phyloP scores from a whole-genome alignment of 257 asterid genomes.

The Scutellaria barbata region DNA sequence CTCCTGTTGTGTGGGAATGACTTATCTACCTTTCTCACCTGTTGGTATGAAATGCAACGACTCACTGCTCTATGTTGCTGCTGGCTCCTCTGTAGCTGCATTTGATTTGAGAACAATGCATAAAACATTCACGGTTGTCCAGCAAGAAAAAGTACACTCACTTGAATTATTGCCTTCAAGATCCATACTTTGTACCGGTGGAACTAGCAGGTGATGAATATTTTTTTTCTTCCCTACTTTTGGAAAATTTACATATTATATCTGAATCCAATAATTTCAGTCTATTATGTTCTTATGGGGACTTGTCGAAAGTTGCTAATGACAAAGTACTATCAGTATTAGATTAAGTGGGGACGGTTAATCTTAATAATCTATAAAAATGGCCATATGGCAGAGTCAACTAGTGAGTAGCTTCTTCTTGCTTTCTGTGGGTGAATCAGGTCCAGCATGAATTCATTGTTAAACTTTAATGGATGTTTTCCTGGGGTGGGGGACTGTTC shows the following conservation, averaged over 20 bases:
- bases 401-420: neutral
- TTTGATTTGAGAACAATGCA: constrained; percentile 79
- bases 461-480: too few species aligned
- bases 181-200: constrained; percentile 69
- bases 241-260: neutral
- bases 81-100: constrained; percentile 64
- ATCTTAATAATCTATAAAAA: neutral
- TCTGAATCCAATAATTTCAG: neutral
- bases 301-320: neutral
- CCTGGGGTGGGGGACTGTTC: too few species aligned
- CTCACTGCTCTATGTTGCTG: constrained; percentile 68
- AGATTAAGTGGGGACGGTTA: neutral
- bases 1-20: constrained; percentile 78
- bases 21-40: constrained; percentile 54
- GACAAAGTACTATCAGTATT: neutral
- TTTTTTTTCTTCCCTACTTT: neutral
- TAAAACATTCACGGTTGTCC: constrained; percentile 47
- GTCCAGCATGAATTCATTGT: neutral
- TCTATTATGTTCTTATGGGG: neutral
- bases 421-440: constrained; percentile 8
- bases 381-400: neutral
- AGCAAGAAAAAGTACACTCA: constrained; percentile 49
- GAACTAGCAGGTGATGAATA: constrained; percentile 57
- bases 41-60: constrained; percentile 79
- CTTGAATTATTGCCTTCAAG: constrained; percentile 68